Percentiles rank a stretch among this genome's conserved stretches.
phyloP scores from a whole-genome alignment of 2,329 filamentous ascomycete species.

The Sarocladiaceae sp. region DNA sequence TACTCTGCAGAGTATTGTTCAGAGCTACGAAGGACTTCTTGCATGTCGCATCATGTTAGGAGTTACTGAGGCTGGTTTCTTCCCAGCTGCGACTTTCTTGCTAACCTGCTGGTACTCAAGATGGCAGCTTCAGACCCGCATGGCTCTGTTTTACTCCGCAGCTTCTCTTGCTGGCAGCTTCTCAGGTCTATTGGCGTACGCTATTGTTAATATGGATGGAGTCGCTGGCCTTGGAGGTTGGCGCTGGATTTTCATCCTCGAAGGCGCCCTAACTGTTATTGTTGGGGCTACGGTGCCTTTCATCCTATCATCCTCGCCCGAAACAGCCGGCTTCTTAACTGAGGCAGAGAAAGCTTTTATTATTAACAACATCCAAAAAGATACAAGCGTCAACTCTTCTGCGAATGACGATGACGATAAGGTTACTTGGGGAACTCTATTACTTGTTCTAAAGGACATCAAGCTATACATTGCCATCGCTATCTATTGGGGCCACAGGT shows the following conservation, averaged over 20 bases:
- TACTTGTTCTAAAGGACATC: no score
- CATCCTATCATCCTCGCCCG: conserved; percentile 38
- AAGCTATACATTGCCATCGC: no score
- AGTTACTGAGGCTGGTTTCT: conserved; percentile 10
- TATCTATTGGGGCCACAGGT: no score
- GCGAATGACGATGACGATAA: no score
- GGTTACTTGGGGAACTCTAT: no score
- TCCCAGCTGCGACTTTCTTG: conserved; percentile 17
- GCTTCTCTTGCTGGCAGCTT: conserved; percentile 36
- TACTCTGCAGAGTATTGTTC: conserved; percentile 30
- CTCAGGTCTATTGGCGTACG: conserved; percentile 35
- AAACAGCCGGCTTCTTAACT: conserved; percentile 26
- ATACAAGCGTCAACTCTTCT: no score
- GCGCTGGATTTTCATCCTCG: conserved; percentile 22
- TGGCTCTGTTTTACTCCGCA: conserved; percentile 30
- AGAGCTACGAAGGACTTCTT: conserved; percentile 27
- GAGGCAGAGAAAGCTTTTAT: conserved; percentile 32
- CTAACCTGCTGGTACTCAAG: conserved; percentile 25
- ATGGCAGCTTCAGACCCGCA: conserved; percentile 22
- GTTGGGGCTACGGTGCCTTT: conserved; percentile 22
- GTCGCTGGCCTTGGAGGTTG: conserved; percentile 11
- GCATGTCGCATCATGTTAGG: conserved; percentile 30
- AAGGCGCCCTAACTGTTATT: conserved; percentile 24
- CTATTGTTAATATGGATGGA: background rate
- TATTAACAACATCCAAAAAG: conserved; percentile 25